Conservation (phyloP, 441 rosid species). For the Corymbia calophylla region DNA sequence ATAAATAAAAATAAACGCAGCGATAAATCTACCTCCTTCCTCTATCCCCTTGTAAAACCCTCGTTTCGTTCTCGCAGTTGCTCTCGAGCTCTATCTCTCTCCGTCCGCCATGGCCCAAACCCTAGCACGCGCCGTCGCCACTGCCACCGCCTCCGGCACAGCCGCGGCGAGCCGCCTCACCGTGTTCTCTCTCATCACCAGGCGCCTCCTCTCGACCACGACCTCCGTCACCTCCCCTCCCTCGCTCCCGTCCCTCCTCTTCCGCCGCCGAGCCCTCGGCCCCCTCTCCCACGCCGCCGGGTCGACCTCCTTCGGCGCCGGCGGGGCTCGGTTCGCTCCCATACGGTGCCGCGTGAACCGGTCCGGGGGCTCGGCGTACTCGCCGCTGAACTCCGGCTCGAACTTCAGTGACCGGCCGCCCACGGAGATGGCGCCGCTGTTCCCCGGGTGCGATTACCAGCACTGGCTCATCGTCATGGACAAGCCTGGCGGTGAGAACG, state of each 20-base stretch:
- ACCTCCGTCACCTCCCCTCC: slow-evolving; percentile 26
- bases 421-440: slow-evolving; percentile 93
- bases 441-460: slow-evolving; percentile 89
- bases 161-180: slow-evolving; percentile 33
- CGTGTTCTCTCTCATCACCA: slow-evolving; percentile 15
- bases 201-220: slow-evolving; percentile 38
- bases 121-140: slow-evolving; percentile 37
- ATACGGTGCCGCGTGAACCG: slow-evolving; percentile 72
- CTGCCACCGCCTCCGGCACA: slow-evolving; percentile 9
- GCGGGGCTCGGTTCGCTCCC: slow-evolving; percentile 34
- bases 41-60: slow-evolving; percentile 5
- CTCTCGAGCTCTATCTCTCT: not conserved
- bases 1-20: not conserved
- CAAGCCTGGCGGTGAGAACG: slow-evolving; percentile 85
- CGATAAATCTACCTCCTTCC: not conserved
- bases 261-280: slow-evolving; percentile 30
- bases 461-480: slow-evolving; percentile 99
- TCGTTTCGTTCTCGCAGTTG: not conserved
- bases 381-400: slow-evolving; percentile 81
- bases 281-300: slow-evolving; percentile 31
- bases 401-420: slow-evolving; percentile 95
- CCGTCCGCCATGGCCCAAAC: slow-evolving; percentile 52
- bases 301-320: not conserved
- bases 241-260: slow-evolving; percentile 22
- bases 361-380: slow-evolving; percentile 57